Base-by-base conservation (phyloP, 2,329 filamentous ascomycete species). In the Calonectria pseudoturangicola region DNA sequence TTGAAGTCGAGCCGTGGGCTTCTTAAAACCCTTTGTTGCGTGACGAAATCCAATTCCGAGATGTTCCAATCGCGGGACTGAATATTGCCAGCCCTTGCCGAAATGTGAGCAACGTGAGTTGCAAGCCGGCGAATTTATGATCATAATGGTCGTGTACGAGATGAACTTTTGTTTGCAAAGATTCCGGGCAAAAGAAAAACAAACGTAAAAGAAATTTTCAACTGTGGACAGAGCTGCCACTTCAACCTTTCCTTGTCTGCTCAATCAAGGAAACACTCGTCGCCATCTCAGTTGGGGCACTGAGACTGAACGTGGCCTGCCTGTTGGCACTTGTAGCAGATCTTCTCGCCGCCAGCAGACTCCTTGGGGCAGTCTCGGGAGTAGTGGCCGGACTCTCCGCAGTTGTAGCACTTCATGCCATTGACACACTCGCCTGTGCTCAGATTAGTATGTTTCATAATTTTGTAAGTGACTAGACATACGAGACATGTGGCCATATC, bases 341-440 rank as follows among this genome's bases (percentile, higher is more conserved):
- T 95, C 85, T 97, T 96, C 91, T 98, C 96, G 83, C 93, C 91
- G 79, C 92, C 91, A 80, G 92, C 91, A 73, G 94, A 94, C 88
- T 98, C 96, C 84, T 96, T 96, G 81, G 96, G 94, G 91, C 97
- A 99, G 87, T 99, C 97, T 78, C 96, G 94, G 78, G 94, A 97
- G 85, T 98, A 92, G 87, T 98, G 96, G 75, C 97, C 96, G 80
- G 96, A 94, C 89, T 98, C 95, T 83, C 91, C 91, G 80, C 97
- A 98, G 92, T 98, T 98, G 93, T 98, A 99, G 93, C 97, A 99
- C 91, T 98, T 98, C 90, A 97, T 96, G 82, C 97, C 97, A 86
- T 98, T 97, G 81, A 96, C 97, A 88, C 97, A 99, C 88, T 98
- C 97, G 80, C 91, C 90, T 92, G 70, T 25, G 63, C n/a, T 21